These are phyloP conservation scores for Diaporthe nobilis DNA, from an alignment of 2,329 filamentous ascomycete species.

Conservation along the genomic window DNA sequence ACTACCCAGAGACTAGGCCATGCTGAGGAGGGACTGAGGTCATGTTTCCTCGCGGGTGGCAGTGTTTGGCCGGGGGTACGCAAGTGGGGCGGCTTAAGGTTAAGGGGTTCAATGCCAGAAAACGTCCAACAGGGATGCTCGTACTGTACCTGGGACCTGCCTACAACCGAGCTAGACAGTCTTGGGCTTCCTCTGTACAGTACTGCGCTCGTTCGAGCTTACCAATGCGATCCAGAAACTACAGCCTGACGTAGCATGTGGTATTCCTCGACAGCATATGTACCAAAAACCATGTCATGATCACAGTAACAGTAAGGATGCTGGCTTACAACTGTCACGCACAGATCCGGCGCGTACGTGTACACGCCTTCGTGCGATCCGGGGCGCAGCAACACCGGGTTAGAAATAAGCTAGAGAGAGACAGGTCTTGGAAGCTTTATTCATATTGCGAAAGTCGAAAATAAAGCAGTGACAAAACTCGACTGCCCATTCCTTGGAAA, in stretches of 20 bases:
- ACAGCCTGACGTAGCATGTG: neutral
- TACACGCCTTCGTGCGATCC: neutral
- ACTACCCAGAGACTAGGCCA: neutral
- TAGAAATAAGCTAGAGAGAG: too few species aligned
- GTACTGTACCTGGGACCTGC: neutral
- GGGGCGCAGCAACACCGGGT: neutral
- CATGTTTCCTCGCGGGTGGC: slow-evolving; percentile 37
- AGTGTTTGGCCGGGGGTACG: slow-evolving; percentile 24
- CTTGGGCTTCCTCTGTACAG: neutral
- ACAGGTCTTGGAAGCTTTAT: neutral
- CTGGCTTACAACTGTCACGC: neutral
- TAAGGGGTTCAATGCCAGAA: slow-evolving; percentile 18
- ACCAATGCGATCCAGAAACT: neutral
- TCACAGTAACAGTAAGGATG: neutral
- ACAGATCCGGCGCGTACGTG: neutral
- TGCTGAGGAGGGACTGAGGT: slow-evolving; percentile 29
- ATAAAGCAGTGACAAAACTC: neutral
- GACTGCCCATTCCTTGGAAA: neutral
- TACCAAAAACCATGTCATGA: neutral
- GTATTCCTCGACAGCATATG: neutral
- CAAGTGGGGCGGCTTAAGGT: slow-evolving; percentile 30
- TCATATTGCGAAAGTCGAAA: neutral
- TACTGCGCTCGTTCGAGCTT: neutral
- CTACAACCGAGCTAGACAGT: neutral
- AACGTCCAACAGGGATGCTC: neutral